These are phyloP conservation scores for Tylopilus sp. DNA, from an alignment of 768 basidiomycete genomes.

Conservation along the genomic window DNA sequence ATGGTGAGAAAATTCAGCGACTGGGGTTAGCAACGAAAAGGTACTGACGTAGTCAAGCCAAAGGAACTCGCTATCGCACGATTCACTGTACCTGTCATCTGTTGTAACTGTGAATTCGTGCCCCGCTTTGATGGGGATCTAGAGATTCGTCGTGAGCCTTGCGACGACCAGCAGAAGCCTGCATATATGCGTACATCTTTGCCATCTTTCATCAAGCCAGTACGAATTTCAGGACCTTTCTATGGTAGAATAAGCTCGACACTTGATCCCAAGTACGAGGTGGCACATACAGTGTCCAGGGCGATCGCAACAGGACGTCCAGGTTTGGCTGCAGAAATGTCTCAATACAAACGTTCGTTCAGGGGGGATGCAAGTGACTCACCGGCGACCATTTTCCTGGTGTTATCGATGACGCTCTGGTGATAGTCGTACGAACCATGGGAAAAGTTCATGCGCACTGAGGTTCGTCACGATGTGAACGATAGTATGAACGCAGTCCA, in stretches of 20 bases:
- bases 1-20: slow-evolving; percentile 1
- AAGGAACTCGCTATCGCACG: slow-evolving; percentile 78
- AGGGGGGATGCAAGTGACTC: slow-evolving; percentile 21
- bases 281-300: slow-evolving; percentile 79
- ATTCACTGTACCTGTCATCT: slow-evolving; percentile 75
- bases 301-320: slow-evolving; percentile 97
- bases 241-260: slow-evolving; percentile 28
- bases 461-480: slow-evolving; percentile 7
- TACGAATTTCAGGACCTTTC: slow-evolving; percentile 99
- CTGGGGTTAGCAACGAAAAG: neutral
- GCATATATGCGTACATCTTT: slow-evolving; percentile 64
- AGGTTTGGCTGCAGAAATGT: slow-evolving; percentile 39
- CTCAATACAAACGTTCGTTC: slow-evolving; percentile 2
- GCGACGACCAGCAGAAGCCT: neutral
- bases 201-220: slow-evolving; percentile 85
- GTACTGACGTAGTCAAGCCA: slow-evolving; percentile 89
- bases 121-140: slow-evolving; percentile 84
- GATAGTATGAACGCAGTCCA: neutral
- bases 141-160: slow-evolving; percentile 9
- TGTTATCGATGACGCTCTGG: slow-evolving; percentile 98
- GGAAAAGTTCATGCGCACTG: slow-evolving; percentile 99
- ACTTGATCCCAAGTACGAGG: neutral
- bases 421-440: slow-evolving; percentile 99
- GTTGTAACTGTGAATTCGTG: slow-evolving; percentile 92
- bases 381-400: slow-evolving; percentile 81